These are phyloP conservation scores for Phytophthora multivora DNA, from an alignment of 352 stramenopile species.

Conservation along the genomic window DNA sequence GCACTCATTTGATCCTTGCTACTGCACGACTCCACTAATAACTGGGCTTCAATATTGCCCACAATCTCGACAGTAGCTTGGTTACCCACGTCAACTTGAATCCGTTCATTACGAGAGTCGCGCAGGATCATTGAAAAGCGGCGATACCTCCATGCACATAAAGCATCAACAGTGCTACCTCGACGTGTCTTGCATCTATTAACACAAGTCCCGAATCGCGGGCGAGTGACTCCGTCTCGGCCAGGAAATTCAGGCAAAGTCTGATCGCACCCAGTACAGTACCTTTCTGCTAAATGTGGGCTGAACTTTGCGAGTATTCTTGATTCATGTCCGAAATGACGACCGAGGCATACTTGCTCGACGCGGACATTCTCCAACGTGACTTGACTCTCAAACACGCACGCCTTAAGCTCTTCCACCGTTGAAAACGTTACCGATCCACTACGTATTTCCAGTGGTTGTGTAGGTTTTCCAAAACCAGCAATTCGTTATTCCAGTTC, in stretches of 20 bases:
- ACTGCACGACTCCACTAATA: conserved; percentile 28
- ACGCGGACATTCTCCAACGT: conserved; percentile 49
- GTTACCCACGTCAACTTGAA: conserved; percentile 42
- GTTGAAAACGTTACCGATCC: conserved; percentile 24
- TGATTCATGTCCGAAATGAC: conserved; percentile 32
- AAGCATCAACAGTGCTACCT: conserved; percentile 19
- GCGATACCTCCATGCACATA: conserved; percentile 53
- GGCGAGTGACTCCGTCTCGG: conserved; percentile 9
- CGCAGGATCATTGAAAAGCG: conserved; percentile 45
- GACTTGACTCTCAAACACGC: conserved; percentile 19
- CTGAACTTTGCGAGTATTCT: conserved; percentile 35
- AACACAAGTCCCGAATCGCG: conserved; percentile 39
- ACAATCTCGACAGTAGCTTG: conserved; percentile 42
- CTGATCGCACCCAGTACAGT: conserved; percentile 49
- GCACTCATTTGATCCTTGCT: conserved; percentile 2
- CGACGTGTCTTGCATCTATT: conserved; percentile 39
- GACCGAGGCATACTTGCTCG: conserved; percentile 46
- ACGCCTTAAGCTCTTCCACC: conserved; percentile 41
- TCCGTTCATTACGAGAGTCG: conserved; percentile 34
- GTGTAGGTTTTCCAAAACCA: not conserved
- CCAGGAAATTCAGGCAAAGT: conserved; percentile 35
- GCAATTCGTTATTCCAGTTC: conserved; percentile 28
- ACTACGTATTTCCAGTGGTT: not conserved
- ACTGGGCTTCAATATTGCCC: conserved; percentile 53
- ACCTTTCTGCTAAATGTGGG: conserved; percentile 45